phyloP scores from a whole-genome alignment of 805 yeast genomes.

The Yarrowia yakushimensis region DNA sequence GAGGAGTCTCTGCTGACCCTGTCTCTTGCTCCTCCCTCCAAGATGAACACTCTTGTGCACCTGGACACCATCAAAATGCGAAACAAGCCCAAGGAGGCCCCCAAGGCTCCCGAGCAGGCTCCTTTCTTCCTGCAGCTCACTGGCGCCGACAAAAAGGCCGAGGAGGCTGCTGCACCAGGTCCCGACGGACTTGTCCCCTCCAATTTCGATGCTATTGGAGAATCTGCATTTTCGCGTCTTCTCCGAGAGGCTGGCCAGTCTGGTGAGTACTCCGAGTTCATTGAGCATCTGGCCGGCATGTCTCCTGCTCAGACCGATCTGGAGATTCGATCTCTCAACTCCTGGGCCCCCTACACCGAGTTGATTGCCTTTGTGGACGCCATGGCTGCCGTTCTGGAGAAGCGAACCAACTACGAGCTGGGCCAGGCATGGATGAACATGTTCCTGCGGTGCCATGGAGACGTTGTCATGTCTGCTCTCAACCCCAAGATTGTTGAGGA shows the following conservation, averaged over 20 bases:
- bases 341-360: constrained; percentile 63
- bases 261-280: constrained; percentile 48
- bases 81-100: constrained; percentile 85
- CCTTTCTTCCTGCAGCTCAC: constrained; percentile 78
- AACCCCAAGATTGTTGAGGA: constrained; percentile 13
- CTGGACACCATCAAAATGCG: constrained; percentile 80
- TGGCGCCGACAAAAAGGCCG: constrained; percentile 42
- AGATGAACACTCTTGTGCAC: constrained; percentile 73
- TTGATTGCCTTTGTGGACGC: constrained; percentile 64
- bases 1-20: constrained; percentile 63
- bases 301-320: constrained; percentile 79
- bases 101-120: constrained; percentile 75
- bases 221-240: constrained; percentile 65
- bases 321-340: constrained; percentile 75
- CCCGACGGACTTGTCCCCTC: constrained; percentile 29
- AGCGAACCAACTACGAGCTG: constrained; percentile 66
- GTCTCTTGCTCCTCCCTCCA: constrained; percentile 70
- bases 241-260: constrained; percentile 51
- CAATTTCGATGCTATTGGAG: constrained; percentile 46
- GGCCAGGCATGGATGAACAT: constrained; percentile 76
- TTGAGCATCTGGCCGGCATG: constrained; percentile 52
- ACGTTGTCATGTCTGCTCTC: constrained; percentile 48
- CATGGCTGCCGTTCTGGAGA: constrained; percentile 52
- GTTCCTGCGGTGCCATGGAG: constrained; percentile 77
- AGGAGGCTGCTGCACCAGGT: constrained; percentile 36